These are phyloP conservation scores for Silene uniflora DNA, from an alignment of 148 eudicot species.

Conservation along the genomic window DNA sequence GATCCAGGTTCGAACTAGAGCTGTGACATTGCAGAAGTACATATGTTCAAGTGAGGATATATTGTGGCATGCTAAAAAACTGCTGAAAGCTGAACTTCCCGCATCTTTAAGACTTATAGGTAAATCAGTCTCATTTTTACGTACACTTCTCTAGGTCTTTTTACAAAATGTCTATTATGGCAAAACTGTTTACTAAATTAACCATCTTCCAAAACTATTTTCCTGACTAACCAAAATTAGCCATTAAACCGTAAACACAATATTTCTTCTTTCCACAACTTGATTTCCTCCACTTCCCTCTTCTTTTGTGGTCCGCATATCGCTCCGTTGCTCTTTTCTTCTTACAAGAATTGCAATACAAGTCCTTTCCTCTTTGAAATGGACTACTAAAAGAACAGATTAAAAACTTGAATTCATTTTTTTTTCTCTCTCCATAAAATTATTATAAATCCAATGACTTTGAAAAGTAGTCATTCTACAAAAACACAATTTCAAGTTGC, in stretches of 20 bases:
- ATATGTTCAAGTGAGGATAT: slow-evolving; percentile 73
- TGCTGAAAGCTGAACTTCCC: slow-evolving; percentile 94
- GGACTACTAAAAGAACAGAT: not conserved
- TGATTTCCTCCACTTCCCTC: too few species aligned
- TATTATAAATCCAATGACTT: too few species aligned
- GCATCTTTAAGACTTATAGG: slow-evolving; percentile 81
- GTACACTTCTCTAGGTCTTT: not conserved
- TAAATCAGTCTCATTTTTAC: slow-evolving; percentile 7
- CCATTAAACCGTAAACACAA: not conserved
- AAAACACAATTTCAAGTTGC: too few species aligned
- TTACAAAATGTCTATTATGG: not conserved
- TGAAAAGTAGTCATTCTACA: too few species aligned
- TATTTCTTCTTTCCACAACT: not conserved
- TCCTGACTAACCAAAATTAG: not conserved
- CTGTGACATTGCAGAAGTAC: slow-evolving; percentile 63
- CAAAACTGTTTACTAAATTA: too few species aligned
- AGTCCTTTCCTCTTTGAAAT: not conserved
- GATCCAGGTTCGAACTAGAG: slow-evolving; percentile 75
- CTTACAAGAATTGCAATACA: not conserved
- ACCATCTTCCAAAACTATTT: not conserved
- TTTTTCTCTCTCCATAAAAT: too few species aligned
- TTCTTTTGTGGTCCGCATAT: not conserved
- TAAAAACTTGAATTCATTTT: too few species aligned
- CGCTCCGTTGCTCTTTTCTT: not conserved
- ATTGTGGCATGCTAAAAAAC: slow-evolving; percentile 66